Percentiles rank a stretch among this genome's conserved stretches.
Conservation (phyloP, 2,329 filamentous ascomycete genomes). For the Zalaria obscura region DNA sequence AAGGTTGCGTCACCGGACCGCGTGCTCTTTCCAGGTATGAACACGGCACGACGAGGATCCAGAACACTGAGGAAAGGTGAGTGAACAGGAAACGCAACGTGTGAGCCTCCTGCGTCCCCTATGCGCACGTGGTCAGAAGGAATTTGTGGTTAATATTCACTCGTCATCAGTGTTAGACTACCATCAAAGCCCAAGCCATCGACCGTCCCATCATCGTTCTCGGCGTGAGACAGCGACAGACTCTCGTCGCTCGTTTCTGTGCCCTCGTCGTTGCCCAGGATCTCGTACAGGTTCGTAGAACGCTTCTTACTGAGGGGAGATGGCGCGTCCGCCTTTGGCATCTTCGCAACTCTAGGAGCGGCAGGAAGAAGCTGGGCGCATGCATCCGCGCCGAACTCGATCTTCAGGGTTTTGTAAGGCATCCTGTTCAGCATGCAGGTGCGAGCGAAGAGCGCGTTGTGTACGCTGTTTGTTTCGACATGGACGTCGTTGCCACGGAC, state of each 20-base stretch:
- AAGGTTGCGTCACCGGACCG: no score
- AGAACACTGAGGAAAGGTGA: no score
- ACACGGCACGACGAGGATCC: no score
- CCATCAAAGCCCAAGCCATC: no score
- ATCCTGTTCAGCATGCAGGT: constrained; percentile 60
- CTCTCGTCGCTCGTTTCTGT: background rate
- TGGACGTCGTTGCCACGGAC: constrained; percentile 47
- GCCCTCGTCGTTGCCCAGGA: background rate
- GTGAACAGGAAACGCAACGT: no score
- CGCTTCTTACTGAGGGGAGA: background rate
- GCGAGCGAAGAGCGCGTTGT: constrained; percentile 59
- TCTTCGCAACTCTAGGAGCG: background rate
- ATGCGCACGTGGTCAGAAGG: no score
- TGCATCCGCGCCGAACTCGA: constrained; percentile 60
- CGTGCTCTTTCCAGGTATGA: no score
- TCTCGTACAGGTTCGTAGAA: background rate
- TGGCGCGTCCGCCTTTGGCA: background rate
- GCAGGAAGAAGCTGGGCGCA: constrained; percentile 45
- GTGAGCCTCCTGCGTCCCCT: no score
- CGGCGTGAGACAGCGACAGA: no score
- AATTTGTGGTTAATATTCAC: no score
- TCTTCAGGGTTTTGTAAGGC: constrained; percentile 54
- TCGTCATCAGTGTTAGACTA: no score
- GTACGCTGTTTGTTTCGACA: constrained; percentile 64
- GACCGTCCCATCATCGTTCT: no score